A percentile compares a stretch with the other conserved stretches of the same genome.
Evolutionary conservation across 352 stramenopile species (phyloP).

Genomic region (Globisporangium echinulatum): DNA sequence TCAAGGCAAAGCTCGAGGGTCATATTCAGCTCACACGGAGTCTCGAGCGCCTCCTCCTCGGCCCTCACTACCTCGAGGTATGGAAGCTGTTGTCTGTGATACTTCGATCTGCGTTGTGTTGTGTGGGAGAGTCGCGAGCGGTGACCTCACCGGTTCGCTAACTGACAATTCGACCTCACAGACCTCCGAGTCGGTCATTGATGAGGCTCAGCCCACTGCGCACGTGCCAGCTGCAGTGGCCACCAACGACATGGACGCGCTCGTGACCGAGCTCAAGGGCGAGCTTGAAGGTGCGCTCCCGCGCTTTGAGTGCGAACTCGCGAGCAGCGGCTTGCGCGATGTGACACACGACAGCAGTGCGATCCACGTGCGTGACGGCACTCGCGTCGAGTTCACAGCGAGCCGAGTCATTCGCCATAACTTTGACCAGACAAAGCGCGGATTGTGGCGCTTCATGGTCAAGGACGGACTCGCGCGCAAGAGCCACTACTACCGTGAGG

Average conservation of each 20-base stretch:
- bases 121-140: not conserved
- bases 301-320: slow-evolving; percentile 4
- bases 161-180: too few species aligned
- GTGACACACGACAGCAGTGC: slow-evolving; percentile 10
- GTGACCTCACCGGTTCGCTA: not conserved
- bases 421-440: slow-evolving; percentile 1
- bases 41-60: slow-evolving; percentile 16
- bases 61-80: slow-evolving; percentile 10
- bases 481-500: slow-evolving; percentile 13
- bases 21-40: slow-evolving; percentile 21
- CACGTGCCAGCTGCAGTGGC: too few species aligned
- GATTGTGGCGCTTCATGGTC: slow-evolving; percentile 15
- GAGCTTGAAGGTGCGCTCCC: slow-evolving; percentile 2
- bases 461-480: slow-evolving; percentile 6
- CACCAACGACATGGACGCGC: slow-evolving; percentile 1
- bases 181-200: too few species aligned
- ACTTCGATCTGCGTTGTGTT: not conserved
- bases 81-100: too few species aligned
- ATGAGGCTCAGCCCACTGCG: too few species aligned
- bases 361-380: slow-evolving; percentile 7
- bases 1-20: slow-evolving; percentile 22
- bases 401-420: slow-evolving; percentile 8
- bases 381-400: slow-evolving; percentile 15
- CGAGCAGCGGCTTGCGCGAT: not conserved
- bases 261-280: slow-evolving; percentile 2